phyloP scores from a whole-genome alignment of 371 early-diverging fungal genomes.

The Circinella umbellata region DNA sequence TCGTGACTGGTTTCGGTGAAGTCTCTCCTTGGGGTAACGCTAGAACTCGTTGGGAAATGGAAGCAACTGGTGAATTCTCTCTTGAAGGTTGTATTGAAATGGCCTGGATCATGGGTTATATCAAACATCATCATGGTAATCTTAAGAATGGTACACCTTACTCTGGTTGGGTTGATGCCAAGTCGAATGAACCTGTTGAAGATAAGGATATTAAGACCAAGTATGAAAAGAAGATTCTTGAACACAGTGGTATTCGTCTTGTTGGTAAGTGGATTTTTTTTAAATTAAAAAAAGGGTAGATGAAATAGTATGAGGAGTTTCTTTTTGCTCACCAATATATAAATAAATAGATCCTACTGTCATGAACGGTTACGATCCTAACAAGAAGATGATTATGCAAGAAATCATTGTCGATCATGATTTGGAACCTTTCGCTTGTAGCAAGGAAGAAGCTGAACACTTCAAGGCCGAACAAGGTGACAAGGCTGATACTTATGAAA shows the following conservation, averaged over 20 bases:
- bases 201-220: slow-evolving; percentile 92
- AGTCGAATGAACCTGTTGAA: slow-evolving; percentile 89
- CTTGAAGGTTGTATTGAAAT: slow-evolving; percentile 96
- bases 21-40: slow-evolving; percentile 95
- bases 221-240: slow-evolving; percentile 91
- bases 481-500: slow-evolving; percentile 82
- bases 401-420: slow-evolving; percentile 93
- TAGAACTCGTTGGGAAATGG: slow-evolving; percentile 98
- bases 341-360: slow-evolving; percentile 71
- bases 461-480: slow-evolving; percentile 90
- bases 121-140: slow-evolving; percentile 89
- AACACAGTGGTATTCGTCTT: slow-evolving; percentile 95
- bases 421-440: slow-evolving; percentile 89
- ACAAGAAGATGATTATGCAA: slow-evolving; percentile 87
- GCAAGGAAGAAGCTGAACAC: slow-evolving; percentile 91
- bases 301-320: neutral
- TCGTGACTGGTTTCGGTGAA: slow-evolving; percentile 94
- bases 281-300: neutral
- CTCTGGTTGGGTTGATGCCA: slow-evolving; percentile 95
- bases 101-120: slow-evolving; percentile 97
- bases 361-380: slow-evolving; percentile 92
- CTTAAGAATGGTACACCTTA: slow-evolving; percentile 83
- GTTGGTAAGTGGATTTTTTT: slow-evolving; percentile 60
- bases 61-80: slow-evolving; percentile 91
- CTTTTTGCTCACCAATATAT: neutral